A percentile compares a stretch with the other conserved stretches of the same genome.
phyloP scores from a whole-genome alignment of 768 basidiomycete genomes.

The Porpolomopsis calyptriformis region DNA sequence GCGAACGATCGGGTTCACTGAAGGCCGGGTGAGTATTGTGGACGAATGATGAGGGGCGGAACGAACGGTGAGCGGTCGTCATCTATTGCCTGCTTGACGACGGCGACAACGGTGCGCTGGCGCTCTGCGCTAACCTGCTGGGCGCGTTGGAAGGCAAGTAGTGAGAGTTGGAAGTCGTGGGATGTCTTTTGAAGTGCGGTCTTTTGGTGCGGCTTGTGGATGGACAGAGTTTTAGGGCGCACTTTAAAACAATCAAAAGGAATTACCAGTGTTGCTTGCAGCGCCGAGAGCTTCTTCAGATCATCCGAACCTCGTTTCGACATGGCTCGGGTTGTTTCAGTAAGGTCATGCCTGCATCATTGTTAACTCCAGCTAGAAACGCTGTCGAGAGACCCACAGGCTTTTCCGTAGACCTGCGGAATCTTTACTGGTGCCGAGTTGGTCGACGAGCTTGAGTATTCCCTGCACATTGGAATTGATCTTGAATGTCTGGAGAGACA shows the following conservation, averaged over 20 bases:
- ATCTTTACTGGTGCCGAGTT: conserved; percentile 79
- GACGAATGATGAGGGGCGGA: conserved; percentile 2
- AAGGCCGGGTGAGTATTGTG: background rate
- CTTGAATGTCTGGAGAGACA: conserved; percentile 95
- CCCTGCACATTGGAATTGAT: conserved; percentile 96
- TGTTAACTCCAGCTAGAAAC: background rate
- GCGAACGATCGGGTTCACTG: conserved; percentile 28
- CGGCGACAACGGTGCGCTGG: conserved; percentile 82
- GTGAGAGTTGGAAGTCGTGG: conserved; percentile 81
- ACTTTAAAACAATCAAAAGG: background rate
- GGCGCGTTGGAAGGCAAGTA: conserved; percentile 86
- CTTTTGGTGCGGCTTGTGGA: conserved; percentile 61
- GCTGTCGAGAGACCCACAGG: conserved; percentile 48
- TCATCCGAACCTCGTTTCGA: conserved; percentile 90
- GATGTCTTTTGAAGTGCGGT: conserved; percentile 85
- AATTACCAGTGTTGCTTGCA: conserved; percentile 53
- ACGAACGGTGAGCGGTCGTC: conserved; percentile 38
- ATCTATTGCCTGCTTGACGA: conserved; percentile 75
- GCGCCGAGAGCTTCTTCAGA: conserved; percentile 73
- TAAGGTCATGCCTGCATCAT: conserved; percentile 73
- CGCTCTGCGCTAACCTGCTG: conserved; percentile 84
- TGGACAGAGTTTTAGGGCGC: background rate
- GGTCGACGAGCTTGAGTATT: conserved; percentile 92
- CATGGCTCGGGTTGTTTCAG: conserved; percentile 90
- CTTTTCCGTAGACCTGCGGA: conserved; percentile 70